Conservation (phyloP, 495 filamentous ascomycete species). For the Neurospora hispaniola region DNA sequence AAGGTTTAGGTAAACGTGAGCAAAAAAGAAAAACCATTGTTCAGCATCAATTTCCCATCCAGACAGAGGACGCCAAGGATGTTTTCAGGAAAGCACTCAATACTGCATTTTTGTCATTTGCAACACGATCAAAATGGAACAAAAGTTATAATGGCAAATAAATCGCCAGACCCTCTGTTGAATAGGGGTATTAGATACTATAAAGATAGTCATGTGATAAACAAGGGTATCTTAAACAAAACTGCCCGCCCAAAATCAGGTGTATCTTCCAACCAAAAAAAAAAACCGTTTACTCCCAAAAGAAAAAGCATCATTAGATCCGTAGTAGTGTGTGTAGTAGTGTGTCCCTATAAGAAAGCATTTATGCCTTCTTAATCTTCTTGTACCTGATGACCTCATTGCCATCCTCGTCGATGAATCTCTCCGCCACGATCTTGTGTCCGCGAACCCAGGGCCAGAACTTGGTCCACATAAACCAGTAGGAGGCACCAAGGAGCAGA, state of each 20-base stretch:
- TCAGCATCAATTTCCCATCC: not conserved
- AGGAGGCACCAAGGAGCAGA: constrained; percentile 34
- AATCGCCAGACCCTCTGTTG: not conserved
- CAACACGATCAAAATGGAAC: not conserved
- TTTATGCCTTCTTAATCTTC: constrained; percentile 15
- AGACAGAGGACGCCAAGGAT: not conserved
- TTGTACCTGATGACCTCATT: constrained; percentile 32
- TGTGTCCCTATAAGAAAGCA: not conserved
- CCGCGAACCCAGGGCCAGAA: constrained; percentile 38
- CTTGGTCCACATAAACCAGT: constrained; percentile 43
- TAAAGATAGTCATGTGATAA: not conserved
- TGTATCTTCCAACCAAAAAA: not conserved
- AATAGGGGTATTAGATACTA: not conserved
- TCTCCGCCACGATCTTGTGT: constrained; percentile 35
- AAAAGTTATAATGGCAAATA: not conserved
- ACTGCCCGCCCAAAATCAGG: not conserved
- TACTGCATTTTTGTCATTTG: not conserved
- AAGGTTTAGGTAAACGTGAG: not conserved
- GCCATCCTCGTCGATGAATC: constrained; percentile 33
- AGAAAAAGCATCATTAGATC: not conserved
- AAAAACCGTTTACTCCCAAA: not conserved
- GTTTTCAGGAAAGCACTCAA: not conserved
- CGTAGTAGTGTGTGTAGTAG: not conserved
- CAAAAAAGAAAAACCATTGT: not conserved
- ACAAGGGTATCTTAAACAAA: constrained; percentile 1